Percentiles rank a stretch among this genome's conserved stretches.
Evolutionary conservation across 495 filamentous ascomycete genomes (phyloP).

Genomic region (Penicillium lagena): DNA sequence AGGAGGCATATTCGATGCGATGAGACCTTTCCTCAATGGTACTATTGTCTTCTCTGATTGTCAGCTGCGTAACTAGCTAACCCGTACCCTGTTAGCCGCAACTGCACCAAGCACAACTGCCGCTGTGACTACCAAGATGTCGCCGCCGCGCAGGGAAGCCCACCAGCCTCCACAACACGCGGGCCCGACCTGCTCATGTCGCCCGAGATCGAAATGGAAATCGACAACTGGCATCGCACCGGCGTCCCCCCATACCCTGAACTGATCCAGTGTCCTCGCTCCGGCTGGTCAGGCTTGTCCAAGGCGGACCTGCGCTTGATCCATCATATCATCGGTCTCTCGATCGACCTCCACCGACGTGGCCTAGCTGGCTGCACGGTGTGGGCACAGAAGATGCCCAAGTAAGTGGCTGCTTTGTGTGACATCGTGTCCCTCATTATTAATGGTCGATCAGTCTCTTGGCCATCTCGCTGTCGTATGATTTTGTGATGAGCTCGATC

Average conservation of each 20-base stretch:
- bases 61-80: background rate
- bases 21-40: constrained; percentile 98
- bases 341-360: constrained; percentile 69
- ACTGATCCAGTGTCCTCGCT: constrained; percentile 61
- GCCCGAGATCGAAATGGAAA: constrained; percentile 68
- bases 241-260: constrained; percentile 84
- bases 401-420: constrained; percentile 50
- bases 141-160: constrained; percentile 54
- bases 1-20: constrained; percentile 95
- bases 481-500: constrained; percentile 90
- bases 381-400: constrained; percentile 88
- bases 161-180: constrained; percentile 60
- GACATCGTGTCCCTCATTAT: background rate
- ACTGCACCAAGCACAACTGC: constrained; percentile 98
- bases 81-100: constrained; percentile 55
- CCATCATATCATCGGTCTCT: constrained; percentile 83
- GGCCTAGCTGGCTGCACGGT: constrained; percentile 75
- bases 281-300: constrained; percentile 54
- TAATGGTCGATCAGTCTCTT: constrained; percentile 58
- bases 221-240: constrained; percentile 78
- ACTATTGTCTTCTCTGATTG: constrained; percentile 16
- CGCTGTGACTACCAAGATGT: constrained; percentile 95
- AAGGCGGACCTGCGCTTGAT: constrained; percentile 78
- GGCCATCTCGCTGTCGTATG: constrained; percentile 67
- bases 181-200: constrained; percentile 77